These are phyloP conservation scores for Cokeromyces recurvatus DNA, from an alignment of 371 early-diverging fungal genomes.

Conservation along the genomic window DNA sequence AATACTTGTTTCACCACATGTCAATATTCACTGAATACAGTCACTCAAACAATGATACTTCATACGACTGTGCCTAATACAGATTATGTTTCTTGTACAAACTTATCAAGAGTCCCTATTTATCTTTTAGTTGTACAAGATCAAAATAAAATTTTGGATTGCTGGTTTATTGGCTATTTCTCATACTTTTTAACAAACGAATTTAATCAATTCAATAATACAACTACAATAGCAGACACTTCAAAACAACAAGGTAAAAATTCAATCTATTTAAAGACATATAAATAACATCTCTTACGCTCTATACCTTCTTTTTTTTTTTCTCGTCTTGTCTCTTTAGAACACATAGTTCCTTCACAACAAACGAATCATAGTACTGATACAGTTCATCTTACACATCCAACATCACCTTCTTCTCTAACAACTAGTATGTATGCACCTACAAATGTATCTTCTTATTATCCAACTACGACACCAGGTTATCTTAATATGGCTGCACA, in stretches of 20 bases:
- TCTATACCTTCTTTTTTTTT: no score
- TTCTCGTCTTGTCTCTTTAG: background rate
- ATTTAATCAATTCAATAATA: background rate
- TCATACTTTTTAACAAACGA: background rate
- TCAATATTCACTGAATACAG: constrained; percentile 12
- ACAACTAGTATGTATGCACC: no score
- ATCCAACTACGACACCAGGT: no score
- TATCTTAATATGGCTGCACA: no score
- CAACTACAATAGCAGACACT: no score
- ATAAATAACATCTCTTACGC: no score
- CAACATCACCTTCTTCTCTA: no score
- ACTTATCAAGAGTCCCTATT: constrained; percentile 10
- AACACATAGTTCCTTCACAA: no score
- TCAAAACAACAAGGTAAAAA: background rate
- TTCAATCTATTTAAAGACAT: background rate
- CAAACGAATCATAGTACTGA: no score
- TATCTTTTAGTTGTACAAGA: constrained; percentile 12
- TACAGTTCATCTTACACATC: no score
- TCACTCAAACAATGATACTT: constrained; percentile 12
- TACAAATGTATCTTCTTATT: no score
- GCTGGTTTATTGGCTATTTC: constrained; percentile 15
- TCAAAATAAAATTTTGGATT: constrained; percentile 2
- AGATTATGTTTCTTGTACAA: background rate
- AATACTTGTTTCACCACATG: constrained; percentile 15
- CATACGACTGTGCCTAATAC: constrained; percentile 9